A percentile compares a stretch with the other conserved stretches of the same genome.
Conservation (phyloP, 192 early-diverging fungal genomes). For the Backusella sp. region DNA sequence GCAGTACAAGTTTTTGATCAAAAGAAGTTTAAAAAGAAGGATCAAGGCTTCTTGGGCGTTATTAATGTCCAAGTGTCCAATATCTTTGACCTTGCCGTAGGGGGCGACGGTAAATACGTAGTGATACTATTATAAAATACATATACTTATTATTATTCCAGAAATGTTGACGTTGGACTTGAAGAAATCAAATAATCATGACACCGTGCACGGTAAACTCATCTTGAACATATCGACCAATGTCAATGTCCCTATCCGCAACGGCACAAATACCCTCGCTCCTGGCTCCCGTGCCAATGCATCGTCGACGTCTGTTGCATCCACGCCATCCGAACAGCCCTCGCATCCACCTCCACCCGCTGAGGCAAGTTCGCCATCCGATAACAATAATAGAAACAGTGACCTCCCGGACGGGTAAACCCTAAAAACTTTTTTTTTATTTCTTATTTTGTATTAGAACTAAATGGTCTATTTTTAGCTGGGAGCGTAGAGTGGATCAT, state of each 20-base stretch:
- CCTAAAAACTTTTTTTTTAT: no score
- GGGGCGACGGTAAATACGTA: constrained; percentile 46
- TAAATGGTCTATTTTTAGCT: constrained; percentile 48
- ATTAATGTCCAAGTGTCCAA: constrained; percentile 82
- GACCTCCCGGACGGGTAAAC: constrained; percentile 22
- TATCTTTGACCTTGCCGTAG: constrained; percentile 74
- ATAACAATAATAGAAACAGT: constrained; percentile 6
- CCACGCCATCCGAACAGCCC: neutral
- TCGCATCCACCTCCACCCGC: constrained; percentile 16
- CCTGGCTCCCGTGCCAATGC: neutral
- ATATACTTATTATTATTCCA: constrained; percentile 15
- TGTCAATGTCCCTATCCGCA: constrained; percentile 41
- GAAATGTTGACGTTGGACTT: constrained; percentile 91
- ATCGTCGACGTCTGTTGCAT: neutral
- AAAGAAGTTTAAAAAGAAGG: constrained; percentile 91
- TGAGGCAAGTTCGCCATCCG: neutral
- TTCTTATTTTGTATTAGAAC: constrained; percentile 64
- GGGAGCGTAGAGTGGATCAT: constrained; percentile 94
- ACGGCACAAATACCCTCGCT: constrained; percentile 16
- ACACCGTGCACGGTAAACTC: constrained; percentile 85
- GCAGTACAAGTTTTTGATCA: constrained; percentile 98
- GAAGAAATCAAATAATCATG: constrained; percentile 80
- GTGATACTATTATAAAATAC: neutral
- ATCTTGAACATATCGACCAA: constrained; percentile 72
- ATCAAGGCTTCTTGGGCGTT: constrained; percentile 89